Base-by-base conservation (phyloP, 176 grass and related monocot species). In the Musa acuminata region DNA sequence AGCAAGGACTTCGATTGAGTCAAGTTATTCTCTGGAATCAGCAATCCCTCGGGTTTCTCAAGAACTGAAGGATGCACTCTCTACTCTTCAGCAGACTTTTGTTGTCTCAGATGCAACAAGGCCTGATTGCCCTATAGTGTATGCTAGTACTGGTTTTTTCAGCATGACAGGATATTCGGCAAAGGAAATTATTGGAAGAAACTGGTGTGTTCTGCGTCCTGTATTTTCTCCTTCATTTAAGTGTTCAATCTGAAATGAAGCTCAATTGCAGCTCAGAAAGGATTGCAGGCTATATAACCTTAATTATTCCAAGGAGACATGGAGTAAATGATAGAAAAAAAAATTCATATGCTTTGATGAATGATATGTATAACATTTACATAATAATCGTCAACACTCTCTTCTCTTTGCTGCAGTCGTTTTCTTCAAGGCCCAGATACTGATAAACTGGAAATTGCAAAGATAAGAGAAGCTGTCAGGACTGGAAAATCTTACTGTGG, bases 381-480 rank as follows among this genome's bases (percentile, higher is more conserved):
- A 53, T 52, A 50, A 70, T 8, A 50, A 51, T 17, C 17, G 25
- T 50, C 67, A 70, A n/a, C 9, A 50, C 11, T 71, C 55, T 59
- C 35, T 70, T 57, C 23, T 72, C 68, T 49, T 65, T 75, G 25
- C 25, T 78, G 76, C 85, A 91, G 89, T 80, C 86, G 95, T 43
- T 99, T 99, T 73, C 80, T 99, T 17, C 95, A 99, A 81, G 95
- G 95, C 1, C 84, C 88, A 4, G 95, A 87, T 52, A 99, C 95
- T 54, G 90, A 99, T 78, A 52, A 52, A 73, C 8, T 16, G 50
- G 90, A 93, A 87, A 60, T 99, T 48, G 73, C 72, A 80, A 93
- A 91, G 85, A 87, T 99, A 82, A 80, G 88, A 62, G 86, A 99
- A 58, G 90, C 88, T 63, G 82, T 99, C 7, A 83, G 81, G 66